Evolutionary conservation across 1,284 basidiomycete genomes (phyloP), one percentile per base, ranked within the genome.

Genomic region (Gymnopus androsaceus): DNA sequence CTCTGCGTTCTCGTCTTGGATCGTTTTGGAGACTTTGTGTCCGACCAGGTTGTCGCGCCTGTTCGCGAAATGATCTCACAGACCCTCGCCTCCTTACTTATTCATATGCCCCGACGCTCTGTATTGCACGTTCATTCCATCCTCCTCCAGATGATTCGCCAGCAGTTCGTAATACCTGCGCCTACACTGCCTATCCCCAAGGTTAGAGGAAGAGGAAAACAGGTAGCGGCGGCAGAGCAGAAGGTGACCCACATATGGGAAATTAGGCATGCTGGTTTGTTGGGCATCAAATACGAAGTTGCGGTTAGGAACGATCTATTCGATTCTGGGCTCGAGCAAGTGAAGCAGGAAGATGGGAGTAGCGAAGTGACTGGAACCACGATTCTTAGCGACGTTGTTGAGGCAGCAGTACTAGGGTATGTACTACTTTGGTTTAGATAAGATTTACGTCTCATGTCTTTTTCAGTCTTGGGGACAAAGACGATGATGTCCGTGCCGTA

Each of bases 241-340:
- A 56, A 56, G 30, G 25, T 44, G 11, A 74, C 76, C 41, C 94
- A 97, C 71, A 85, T 95, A 4, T 99, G 97, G 97, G 94, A 99
- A 73, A 91, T 99, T 49, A 82, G 97, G 48, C 97, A 99, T 75
- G 96, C 97, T 2, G 97, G 97, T 30, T 74, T 99, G 53, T 81
- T 99, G 3, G 97, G 97, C 0, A 86, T 99, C 71, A 98, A 97
- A 74, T 99, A 99, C 70, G 93, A 98, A 70, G 95, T 99, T 28
- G 95, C 95, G 11, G 95, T 98, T 23, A 79, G 95, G 63, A 83
- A 80, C 52, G 94, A 97, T 68, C 72, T 97, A 30, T 86, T 98
- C 59, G 63, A 67, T 47, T 41, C 59, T 47, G 60, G 71, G 25
- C 72, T 75, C 58, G 56, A 63, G 36, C 73, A 77, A 15, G 60